phyloP scores from a whole-genome alignment of 2,329 filamentous ascomycete genomes.

The Aureobasidium lini region DNA sequence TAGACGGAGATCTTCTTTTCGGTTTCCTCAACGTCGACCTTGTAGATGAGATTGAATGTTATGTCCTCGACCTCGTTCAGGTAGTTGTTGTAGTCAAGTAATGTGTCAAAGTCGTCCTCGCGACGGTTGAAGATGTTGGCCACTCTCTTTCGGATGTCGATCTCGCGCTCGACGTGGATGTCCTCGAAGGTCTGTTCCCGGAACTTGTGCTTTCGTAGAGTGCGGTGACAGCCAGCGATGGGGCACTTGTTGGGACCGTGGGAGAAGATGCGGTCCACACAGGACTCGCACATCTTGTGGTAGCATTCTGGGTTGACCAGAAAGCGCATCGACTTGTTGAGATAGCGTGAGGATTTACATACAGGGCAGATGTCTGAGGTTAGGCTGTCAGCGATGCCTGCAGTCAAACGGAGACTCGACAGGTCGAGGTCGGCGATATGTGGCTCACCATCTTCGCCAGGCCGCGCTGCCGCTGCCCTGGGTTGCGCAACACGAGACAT shows the following conservation, averaged over 20 bases:
- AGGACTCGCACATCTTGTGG: constrained; percentile 96
- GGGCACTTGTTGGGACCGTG: constrained; percentile 88
- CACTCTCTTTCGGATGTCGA: constrained; percentile 77
- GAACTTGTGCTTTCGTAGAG: constrained; percentile 77
- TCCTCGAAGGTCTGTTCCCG: constrained; percentile 84
- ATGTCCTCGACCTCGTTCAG: constrained; percentile 86
- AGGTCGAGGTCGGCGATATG: constrained; percentile 14
- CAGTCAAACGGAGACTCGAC: constrained; percentile 8
- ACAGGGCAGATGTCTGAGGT: constrained; percentile 76
- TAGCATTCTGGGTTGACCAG: constrained; percentile 98
- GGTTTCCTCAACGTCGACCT: constrained; percentile 58
- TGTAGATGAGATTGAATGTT: constrained; percentile 77
- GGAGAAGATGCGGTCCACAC: constrained; percentile 89
- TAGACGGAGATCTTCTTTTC: constrained; percentile 58
- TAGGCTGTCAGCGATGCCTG: constrained; percentile 15
- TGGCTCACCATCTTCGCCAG: constrained; percentile 27
- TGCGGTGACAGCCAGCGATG: constrained; percentile 79
- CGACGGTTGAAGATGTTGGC: constrained; percentile 71
- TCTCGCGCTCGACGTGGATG: constrained; percentile 77
- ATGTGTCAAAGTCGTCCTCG: constrained; percentile 83
- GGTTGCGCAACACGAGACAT: constrained; percentile 29
- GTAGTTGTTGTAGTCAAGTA: constrained; percentile 85
- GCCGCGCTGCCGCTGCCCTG: constrained; percentile 19
- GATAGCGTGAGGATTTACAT: constrained; percentile 93
- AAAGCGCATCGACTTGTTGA: constrained; percentile 89